Evolutionary conservation across 169 alveolate genomes (phyloP).

Genomic region (Plasmodium gaboni): DNA sequence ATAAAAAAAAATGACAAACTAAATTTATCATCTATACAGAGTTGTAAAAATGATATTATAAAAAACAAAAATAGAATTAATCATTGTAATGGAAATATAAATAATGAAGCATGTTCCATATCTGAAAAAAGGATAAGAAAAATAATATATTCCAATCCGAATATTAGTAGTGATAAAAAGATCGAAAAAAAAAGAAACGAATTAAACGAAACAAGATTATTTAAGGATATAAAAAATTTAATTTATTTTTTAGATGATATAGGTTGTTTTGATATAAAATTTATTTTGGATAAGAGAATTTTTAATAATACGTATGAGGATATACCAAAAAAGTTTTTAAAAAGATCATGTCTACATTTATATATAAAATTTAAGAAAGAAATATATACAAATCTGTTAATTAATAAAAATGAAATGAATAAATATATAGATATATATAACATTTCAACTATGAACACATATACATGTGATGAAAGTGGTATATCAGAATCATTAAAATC

Average conservation of each 20-base stretch:
- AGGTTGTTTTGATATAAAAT: constrained; percentile 70
- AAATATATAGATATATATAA: constrained; percentile 25
- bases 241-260: constrained; percentile 57
- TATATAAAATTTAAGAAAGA: constrained; percentile 45
- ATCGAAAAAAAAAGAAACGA: constrained; percentile 8
- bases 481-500: constrained; percentile 10
- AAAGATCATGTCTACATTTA: constrained; percentile 42
- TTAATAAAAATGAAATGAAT: constrained; percentile 11
- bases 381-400: constrained; percentile 12
- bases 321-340: constrained; percentile 39
- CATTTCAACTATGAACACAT: constrained; percentile 5
- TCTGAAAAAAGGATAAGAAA: no score
- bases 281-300: constrained; percentile 43
- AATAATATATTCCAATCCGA: no score
- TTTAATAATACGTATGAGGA: constrained; percentile 2
- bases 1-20: no score
- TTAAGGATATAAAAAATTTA: constrained; percentile 52
- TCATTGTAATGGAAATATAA: no score
- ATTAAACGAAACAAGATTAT: constrained; percentile 25
- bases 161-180: no score
- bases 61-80: no score
- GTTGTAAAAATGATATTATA: no score
- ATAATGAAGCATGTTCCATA: no score
- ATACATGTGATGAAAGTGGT: constrained; percentile 22
- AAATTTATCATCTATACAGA: no score